Conservation (phyloP, 805 yeast genomes). For the Barnettozyma populi region DNA sequence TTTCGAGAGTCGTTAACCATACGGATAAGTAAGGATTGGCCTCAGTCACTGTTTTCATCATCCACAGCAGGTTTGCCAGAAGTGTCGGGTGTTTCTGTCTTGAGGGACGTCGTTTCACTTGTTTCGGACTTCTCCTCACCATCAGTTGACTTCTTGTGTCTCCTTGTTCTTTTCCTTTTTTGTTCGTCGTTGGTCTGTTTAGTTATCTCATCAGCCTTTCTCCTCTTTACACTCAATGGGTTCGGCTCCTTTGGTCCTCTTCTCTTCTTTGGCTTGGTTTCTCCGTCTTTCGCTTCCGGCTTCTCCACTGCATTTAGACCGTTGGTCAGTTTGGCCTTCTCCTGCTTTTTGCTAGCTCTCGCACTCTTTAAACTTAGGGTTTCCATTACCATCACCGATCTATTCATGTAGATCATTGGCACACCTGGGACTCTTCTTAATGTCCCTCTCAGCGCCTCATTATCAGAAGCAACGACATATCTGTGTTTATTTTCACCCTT, state of each 20-base stretch:
- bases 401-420: constrained; percentile 79
- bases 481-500: constrained; percentile 84
- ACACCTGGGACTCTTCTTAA: constrained; percentile 82
- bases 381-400: constrained; percentile 95
- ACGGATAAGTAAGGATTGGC: not conserved
- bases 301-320: constrained; percentile 73
- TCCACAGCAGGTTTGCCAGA: not conserved
- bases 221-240: constrained; percentile 84
- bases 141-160: constrained; percentile 14
- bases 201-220: constrained; percentile 34
- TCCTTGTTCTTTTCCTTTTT: constrained; percentile 20
- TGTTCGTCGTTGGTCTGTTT: constrained; percentile 5
- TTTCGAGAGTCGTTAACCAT: too few relatives aligned
- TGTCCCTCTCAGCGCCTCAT: constrained; percentile 54
- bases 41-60: not conserved
- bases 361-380: constrained; percentile 75
- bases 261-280: constrained; percentile 36
- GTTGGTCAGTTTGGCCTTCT: constrained; percentile 59
- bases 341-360: constrained; percentile 43
- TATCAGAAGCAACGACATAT: constrained; percentile 83
- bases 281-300: constrained; percentile 21
- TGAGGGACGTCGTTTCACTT: not conserved
- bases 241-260: constrained; percentile 81
- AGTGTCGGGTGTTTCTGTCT: not conserved
- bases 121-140: constrained; percentile 6